Percentiles rank a stretch among this genome's conserved stretches.
These are phyloP conservation scores for Barnettozyma botsteinii DNA, from an alignment of 805 yeast genomes.

Conservation along the genomic window DNA sequence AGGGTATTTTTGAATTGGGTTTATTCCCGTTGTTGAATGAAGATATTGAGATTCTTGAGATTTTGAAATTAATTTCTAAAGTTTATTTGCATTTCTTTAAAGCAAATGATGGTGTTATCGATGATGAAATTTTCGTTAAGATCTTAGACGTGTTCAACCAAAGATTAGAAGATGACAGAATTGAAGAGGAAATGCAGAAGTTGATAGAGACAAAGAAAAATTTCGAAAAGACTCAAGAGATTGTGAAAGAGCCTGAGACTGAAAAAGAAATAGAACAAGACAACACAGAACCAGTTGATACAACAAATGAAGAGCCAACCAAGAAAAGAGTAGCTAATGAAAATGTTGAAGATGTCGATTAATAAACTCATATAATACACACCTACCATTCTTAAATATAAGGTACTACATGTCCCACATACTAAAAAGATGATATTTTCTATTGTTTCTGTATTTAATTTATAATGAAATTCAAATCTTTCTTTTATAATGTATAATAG, in stretches of 20 bases:
- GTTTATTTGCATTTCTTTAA: conserved; percentile 46
- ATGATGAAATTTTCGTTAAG: conserved; percentile 33
- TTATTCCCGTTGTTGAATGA: conserved; percentile 68
- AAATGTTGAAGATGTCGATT: neutral
- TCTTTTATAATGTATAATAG: no score
- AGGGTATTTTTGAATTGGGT: conserved; percentile 63
- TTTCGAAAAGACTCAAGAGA: conserved; percentile 18
- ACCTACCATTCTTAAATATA: neutral
- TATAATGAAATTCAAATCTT: no score
- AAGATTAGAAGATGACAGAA: conserved; percentile 32
- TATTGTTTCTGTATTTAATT: no score
- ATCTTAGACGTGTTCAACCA: conserved; percentile 34
- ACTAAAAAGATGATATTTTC: no score
- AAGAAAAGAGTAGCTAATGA: no score
- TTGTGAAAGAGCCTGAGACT: neutral
- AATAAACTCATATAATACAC: neutral
- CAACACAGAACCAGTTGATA: neutral
- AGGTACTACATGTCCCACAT: no score
- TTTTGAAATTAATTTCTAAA: conserved; percentile 62
- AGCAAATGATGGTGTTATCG: conserved; percentile 24
- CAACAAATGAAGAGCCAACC: neutral
- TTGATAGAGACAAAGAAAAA: conserved; percentile 33
- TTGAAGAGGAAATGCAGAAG: conserved; percentile 34
- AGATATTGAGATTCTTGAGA: conserved; percentile 62
- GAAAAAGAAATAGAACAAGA: neutral